Base-by-base conservation (phyloP, 345 rosid species). In the Ceriops zippeliana region DNA sequence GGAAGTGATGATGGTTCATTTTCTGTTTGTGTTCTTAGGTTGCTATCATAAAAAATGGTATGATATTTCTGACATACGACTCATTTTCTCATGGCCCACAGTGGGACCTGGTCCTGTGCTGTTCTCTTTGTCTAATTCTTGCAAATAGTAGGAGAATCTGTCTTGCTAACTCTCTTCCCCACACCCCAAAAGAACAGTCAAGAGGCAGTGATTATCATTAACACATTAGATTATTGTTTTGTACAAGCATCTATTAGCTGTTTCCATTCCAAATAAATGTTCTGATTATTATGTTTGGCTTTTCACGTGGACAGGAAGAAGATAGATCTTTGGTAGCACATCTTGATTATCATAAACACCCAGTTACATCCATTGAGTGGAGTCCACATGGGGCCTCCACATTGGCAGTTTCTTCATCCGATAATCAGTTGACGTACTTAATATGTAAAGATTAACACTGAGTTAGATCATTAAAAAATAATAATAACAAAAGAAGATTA, bases 1-100 rank as follows among this genome's bases (percentile, higher is more conserved):
- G 99, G 98, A 72, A 79, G 96, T 79, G 98, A 95, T 75, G 98
- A 95, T 52, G 99, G 98, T 54, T 79, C 93, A 65, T 91, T 91
- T 83, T 86, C 98, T n/a, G 88, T 95, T 71, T 90, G 79, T 60
- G 99, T 91, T 80, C 92, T 90, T 76, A 83, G 99, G 80, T 72
- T 83, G 75, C 78, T 87, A 30, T 46, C 63, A 20, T 53, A 22
- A 57, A 56, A 62, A 5, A 61, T 35, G 70, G 80, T 68, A 68
- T 42, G 58, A 37, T 46, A 19, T 28, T 54, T 35, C 52, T 22
- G 42, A 11, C 67, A 2, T 42, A 13, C 2, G 2, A 42, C 7
- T n/a, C 58, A 15, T 27, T 47, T 46, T 46, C 5, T 8, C 17
- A 42, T 9, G 67, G 7, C 2, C 22, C 37, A 34, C 1, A 1